Base-by-base conservation (phyloP, 2,329 filamentous ascomycete genomes). In the Penicillium sp. region DNA sequence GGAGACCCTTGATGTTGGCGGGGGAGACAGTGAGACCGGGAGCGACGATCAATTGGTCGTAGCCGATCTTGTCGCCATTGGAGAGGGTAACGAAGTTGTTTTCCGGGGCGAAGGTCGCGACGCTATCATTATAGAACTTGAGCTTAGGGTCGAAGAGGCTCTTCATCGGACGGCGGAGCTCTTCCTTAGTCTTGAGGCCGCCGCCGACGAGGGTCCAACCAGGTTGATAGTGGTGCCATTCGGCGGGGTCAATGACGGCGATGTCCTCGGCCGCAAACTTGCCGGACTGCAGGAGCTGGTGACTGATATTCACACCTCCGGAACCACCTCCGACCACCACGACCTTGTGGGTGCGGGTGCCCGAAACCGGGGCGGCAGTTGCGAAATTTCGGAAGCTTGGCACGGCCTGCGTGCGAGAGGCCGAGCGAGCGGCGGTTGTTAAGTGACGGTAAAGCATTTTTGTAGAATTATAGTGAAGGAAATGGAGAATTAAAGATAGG, bases 121-220 rank as follows among this genome's bases (percentile, higher is more conserved):
- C 84, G 2, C 71, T 68, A 1, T 81, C 72, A 56, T 80, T 77
- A 76, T 89, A 89, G 64, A 87, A 80, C 65, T 83, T 83, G 59
- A 89, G 71, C 65, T 85, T 85, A n/a, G 82, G 70, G 63, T 87
- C 81, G 8, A 89, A 71, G 49, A 89, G 68, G 48, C 73, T 74
- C 4, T 74, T 65, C 39, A 88, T 68, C 1, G 81, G 81, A 55
- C 75, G 72, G 47, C 81, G 79, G 55, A 89, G 73, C 24, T 87
- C 80, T 60, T 87, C 76, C 67, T 85, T 86, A 47, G 77, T 81
- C 72, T 88, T 88, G 39, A 89, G 77, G 3, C 87, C 87, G 39
- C 84, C 86, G 44, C 86, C 87, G 2, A 89, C 87, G 1, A 89
- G 77, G 2, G 87, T 89, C 86, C 86, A 89, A 53, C 87, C 87